Evolutionary conservation across 2,329 filamentous ascomycete species (phyloP).

Genomic region (Aspergillus sp.): DNA sequence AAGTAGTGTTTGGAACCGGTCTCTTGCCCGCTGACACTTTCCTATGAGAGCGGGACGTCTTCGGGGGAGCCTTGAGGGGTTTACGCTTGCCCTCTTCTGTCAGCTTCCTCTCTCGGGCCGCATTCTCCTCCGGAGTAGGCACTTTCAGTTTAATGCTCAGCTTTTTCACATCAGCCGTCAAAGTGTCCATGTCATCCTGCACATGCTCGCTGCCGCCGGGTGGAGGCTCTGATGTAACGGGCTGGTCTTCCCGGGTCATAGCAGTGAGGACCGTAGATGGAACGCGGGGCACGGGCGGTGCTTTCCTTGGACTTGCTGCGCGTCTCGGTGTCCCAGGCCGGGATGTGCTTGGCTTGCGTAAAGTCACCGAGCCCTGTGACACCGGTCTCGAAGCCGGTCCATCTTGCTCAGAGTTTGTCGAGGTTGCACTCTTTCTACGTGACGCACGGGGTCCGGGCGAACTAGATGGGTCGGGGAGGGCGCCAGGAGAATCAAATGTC

Average conservation of each 20-base stretch:
- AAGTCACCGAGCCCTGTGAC: constrained; percentile 17
- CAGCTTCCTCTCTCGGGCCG: constrained; percentile 50
- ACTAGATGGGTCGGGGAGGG: constrained; percentile 39
- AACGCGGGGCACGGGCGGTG: constrained; percentile 43
- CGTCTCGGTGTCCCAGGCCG: constrained; percentile 43
- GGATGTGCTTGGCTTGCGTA: constrained; percentile 62
- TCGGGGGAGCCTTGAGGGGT: constrained; percentile 15
- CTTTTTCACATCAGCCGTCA: constrained; percentile 55
- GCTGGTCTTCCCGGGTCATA: neutral
- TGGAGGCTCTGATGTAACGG: neutral
- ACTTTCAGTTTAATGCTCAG: constrained; percentile 58
- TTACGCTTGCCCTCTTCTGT: constrained; percentile 42
- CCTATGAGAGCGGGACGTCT: constrained; percentile 26
- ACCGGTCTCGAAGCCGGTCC: constrained; percentile 12
- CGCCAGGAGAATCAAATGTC: constrained; percentile 59
- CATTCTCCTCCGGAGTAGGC: constrained; percentile 58
- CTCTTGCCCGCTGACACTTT: constrained; percentile 28
- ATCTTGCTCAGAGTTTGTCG: constrained; percentile 10
- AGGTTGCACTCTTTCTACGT: constrained; percentile 30
- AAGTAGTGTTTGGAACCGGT: neutral
- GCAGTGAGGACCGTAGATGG: constrained; percentile 35
- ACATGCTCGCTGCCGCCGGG: neutral
- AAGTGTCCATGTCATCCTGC: constrained; percentile 47
- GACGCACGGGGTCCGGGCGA: constrained; percentile 23
- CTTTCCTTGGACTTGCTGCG: constrained; percentile 35